Evolutionary conservation across 2,329 filamentous ascomycete species (phyloP), one percentile per base, ranked within the genome.

Genomic region (Tolypocladium amazonense): DNA sequence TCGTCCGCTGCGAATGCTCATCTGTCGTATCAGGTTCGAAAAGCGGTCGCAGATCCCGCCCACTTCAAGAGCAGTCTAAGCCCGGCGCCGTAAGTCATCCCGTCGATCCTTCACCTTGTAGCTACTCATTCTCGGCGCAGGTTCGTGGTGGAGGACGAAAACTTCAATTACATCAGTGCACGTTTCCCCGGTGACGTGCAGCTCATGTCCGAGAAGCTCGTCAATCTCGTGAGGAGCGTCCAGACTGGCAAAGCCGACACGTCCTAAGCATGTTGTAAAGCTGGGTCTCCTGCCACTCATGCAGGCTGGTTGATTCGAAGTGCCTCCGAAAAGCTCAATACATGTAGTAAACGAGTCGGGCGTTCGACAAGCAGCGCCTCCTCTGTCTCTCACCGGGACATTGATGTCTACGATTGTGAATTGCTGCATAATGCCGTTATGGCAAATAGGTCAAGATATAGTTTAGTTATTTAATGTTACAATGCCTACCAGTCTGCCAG

Each of bases 161-260:
- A 72, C 39, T 79, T 77, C 65, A 81, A 80, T 64, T 80, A 81
- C 62, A 68, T 81, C 63, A 80, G 76, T 62, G 78, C 72, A 25
- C 70, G 78, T 8, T 81, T 75, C 61, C 78, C 78, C 0, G 73
- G 68, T 3, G 78, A 80, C 63, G 74, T 74, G 1, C 71, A 73
- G 39, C 63, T 65, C 35, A 37, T 63, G 59, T 58, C 60, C n/a
- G 60, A 63, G 56, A 65, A 59, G 59, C 33, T 65, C 43, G 62
- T 65, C 41, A 43, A 33, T 14, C 56, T 58, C 20, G 56, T 41
- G 23, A 25, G 8, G 15, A 35, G 50, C 18, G 18, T 53, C 4
- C 2, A 20, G 2, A 6, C 50, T 35, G 20, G 30, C 50, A 53
- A 14, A 30, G 30, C 8, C 20, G 11, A 12, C 20, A 20, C 27